Conservation (phyloP, 331 rosid species). For the Cydonia oblonga region DNA sequence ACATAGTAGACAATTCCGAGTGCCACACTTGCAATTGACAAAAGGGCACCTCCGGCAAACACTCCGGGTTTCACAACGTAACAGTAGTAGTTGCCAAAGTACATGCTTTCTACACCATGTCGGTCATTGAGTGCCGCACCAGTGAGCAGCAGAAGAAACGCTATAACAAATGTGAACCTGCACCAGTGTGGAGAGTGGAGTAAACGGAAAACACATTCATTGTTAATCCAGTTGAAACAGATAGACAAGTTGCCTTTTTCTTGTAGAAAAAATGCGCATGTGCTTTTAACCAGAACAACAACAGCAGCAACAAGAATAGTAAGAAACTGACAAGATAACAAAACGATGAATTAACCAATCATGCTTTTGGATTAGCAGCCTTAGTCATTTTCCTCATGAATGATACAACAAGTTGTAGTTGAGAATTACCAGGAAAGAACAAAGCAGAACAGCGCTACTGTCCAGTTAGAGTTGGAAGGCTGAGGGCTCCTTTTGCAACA, state of each 20-base stretch:
- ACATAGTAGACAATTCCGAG: conserved; percentile 56
- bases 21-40: conserved; percentile 44
- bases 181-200: neutral
- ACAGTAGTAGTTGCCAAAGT: conserved; percentile 60
- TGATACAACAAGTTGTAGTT: neutral
- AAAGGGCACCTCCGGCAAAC: conserved; percentile 48
- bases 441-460: conserved; percentile 52
- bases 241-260: neutral
- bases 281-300: neutral
- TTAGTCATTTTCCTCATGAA: neutral
- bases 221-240: neutral
- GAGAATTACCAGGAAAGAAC: conserved; percentile 64
- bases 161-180: conserved; percentile 77
- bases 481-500: conserved; percentile 53
- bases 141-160: conserved; percentile 64
- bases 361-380: neutral
- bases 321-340: neutral
- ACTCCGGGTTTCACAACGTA: conserved; percentile 85
- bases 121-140: conserved; percentile 73
- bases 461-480: conserved; percentile 49
- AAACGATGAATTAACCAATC: neutral
- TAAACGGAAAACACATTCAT: neutral
- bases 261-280: neutral
- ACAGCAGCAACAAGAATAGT: neutral
- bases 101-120: conserved; percentile 37